A percentile compares a stretch with the other conserved stretches of the same genome.
These are phyloP conservation scores for Tricholoma matsutake DNA, from an alignment of 768 basidiomycete species.

Conservation along the genomic window DNA sequence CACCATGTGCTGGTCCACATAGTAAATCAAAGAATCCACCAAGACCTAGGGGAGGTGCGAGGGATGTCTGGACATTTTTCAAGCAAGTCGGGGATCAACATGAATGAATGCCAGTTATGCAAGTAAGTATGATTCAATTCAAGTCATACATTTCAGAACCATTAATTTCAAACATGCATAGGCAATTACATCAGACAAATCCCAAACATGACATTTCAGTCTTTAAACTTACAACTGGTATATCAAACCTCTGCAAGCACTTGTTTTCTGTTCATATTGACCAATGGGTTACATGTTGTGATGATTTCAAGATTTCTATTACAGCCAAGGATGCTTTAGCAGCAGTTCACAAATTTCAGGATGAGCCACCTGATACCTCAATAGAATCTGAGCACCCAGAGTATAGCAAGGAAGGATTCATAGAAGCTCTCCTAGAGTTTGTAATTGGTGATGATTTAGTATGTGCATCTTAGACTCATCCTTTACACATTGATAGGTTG, in stretches of 20 bases:
- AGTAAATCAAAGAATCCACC: not conserved
- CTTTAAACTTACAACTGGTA: slow-evolving; percentile 9
- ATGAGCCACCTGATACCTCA: not conserved
- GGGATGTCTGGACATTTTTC: not conserved
- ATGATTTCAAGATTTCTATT: slow-evolving; percentile 15
- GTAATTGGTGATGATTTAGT: slow-evolving; percentile 27
- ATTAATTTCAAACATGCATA: not conserved
- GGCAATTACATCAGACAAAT: slow-evolving; percentile 1
- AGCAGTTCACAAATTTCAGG: not conserved
- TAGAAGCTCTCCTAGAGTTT: slow-evolving; percentile 25
- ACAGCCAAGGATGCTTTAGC: slow-evolving; percentile 12
- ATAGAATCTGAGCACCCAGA: not conserved
- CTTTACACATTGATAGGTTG: not conserved
- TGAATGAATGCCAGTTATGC: not conserved
- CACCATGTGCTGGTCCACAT: not conserved
- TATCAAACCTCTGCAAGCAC: slow-evolving; percentile 6
- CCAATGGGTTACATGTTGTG: slow-evolving; percentile 14
- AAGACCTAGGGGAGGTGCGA: not conserved
- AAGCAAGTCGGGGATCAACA: not conserved
- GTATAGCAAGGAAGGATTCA: slow-evolving; percentile 23
- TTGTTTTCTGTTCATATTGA: slow-evolving; percentile 11
- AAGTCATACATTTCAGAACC: not conserved
- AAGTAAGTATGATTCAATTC: not conserved
- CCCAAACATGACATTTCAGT: slow-evolving; percentile 1
- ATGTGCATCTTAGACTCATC: slow-evolving; percentile 1